Conservation (phyloP, 2,329 filamentous ascomycete species). For the Clonostachys solani region DNA sequence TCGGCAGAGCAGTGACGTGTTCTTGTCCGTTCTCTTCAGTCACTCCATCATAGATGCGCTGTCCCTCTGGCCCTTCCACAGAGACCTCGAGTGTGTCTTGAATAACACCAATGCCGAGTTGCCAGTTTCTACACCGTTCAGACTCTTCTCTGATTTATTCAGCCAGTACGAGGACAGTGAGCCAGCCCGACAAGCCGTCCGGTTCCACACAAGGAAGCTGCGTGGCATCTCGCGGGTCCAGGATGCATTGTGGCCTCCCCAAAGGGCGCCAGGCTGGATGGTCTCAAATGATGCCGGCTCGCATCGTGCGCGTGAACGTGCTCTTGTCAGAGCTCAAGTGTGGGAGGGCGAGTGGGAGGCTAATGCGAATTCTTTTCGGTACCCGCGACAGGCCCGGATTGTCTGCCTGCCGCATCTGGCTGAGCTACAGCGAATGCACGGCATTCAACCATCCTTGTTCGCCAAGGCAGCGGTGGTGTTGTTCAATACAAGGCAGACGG, state of each 20-base stretch:
- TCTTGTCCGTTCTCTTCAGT: constrained; percentile 22
- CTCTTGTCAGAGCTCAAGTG: constrained; percentile 10
- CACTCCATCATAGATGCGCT: constrained; percentile 28
- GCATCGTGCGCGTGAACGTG: constrained; percentile 8
- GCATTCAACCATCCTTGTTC: constrained; percentile 18
- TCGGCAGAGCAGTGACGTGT: constrained; percentile 5
- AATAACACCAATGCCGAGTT: constrained; percentile 7
- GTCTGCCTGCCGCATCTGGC: constrained; percentile 16
- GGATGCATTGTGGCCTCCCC: constrained; percentile 23
- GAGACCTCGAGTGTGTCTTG: constrained; percentile 23
- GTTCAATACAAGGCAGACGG: constrained; percentile 25
- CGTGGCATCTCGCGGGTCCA: constrained; percentile 26
- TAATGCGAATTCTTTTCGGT: constrained; percentile 14
- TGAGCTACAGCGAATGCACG: constrained; percentile 9
- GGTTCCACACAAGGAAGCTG: constrained; percentile 20
- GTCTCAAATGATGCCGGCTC: constrained; percentile 20
- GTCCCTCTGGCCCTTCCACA: constrained; percentile 22
- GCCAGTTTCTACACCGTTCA: constrained; percentile 17
- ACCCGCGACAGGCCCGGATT: constrained; percentile 21
- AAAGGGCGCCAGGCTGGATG: constrained; percentile 24
- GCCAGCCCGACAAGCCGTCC: constrained; percentile 17
- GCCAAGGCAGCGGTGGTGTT: constrained; percentile 22
- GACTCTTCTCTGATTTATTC: constrained; percentile 23
- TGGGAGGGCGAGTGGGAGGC: constrained; percentile 22
- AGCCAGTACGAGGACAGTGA: constrained; percentile 18